Percentiles rank a stretch among this genome's conserved stretches.
Conservation (phyloP, 805 yeast genomes). For the Yarrowia sp. region DNA sequence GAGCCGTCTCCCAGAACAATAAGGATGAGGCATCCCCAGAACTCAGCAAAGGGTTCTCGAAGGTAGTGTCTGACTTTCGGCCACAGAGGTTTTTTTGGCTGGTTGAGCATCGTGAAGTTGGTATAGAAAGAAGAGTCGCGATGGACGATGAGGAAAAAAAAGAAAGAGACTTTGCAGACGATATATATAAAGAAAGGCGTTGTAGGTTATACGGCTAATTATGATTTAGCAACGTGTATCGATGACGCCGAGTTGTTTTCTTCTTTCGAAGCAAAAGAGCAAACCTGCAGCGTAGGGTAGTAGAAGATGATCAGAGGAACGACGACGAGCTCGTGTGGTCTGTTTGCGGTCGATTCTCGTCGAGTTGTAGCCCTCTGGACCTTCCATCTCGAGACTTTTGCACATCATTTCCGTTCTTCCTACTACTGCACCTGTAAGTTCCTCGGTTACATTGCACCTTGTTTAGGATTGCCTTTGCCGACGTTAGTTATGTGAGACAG, state of each 20-base stretch:
- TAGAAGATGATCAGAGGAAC: no score
- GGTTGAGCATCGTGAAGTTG: background rate
- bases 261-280: background rate
- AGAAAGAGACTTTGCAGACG: background rate
- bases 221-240: background rate
- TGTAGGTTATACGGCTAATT: background rate
- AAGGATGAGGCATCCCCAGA: constrained; percentile 48
- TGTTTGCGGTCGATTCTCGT: no score
- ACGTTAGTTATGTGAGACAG: background rate
- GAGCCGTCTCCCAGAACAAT: constrained; percentile 50
- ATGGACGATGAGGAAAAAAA: background rate
- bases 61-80: constrained; percentile 33
- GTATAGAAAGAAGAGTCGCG: background rate
- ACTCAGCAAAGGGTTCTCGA: constrained; percentile 52
- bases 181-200: background rate
- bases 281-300: background rate
- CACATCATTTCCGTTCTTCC: background rate
- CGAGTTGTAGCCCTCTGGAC: no score
- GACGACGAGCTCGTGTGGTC: no score
- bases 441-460: constrained; percentile 10
- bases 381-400: background rate
- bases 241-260: background rate
- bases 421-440: no score
- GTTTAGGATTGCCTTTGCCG: background rate
- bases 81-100: constrained; percentile 4